These are phyloP conservation scores for Aureobasidium sp. DNA, from an alignment of 2,329 filamentous ascomycete genomes.

Conservation along the genomic window DNA sequence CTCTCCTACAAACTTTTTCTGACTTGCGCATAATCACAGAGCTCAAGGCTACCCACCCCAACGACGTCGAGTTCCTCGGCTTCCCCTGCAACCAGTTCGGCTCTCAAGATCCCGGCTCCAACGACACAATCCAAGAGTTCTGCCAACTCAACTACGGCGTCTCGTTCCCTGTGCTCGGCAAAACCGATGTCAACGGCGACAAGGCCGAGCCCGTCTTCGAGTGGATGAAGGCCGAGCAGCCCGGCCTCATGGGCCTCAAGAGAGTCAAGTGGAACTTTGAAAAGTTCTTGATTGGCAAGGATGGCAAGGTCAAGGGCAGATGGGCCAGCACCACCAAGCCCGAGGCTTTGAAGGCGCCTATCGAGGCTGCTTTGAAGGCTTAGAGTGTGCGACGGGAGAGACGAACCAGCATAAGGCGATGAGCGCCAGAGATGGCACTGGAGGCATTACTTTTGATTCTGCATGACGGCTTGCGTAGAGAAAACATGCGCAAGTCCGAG, in stretches of 20 bases:
- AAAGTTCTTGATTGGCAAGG: slow-evolving; percentile 84
- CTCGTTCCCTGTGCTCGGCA: slow-evolving; percentile 81
- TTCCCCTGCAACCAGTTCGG: slow-evolving; percentile 99
- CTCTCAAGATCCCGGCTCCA: slow-evolving; percentile 73
- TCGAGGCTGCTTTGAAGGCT: slow-evolving; percentile 63
- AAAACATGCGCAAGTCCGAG: neutral
- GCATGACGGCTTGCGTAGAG: neutral
- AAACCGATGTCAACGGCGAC: slow-evolving; percentile 89
- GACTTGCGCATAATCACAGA: slow-evolving; percentile 24
- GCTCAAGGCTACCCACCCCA: slow-evolving; percentile 60
- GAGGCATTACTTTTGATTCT: neutral
- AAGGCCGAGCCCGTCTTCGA: slow-evolving; percentile 71
- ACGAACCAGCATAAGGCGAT: neutral
- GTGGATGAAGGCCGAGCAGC: slow-evolving; percentile 64
- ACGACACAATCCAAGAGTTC: slow-evolving; percentile 58
- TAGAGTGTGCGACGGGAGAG: neutral
- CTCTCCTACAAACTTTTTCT: neutral
- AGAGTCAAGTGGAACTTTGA: slow-evolving; percentile 99
- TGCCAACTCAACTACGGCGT: slow-evolving; percentile 95
- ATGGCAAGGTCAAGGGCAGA: slow-evolving; percentile 76
- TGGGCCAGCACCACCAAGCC: slow-evolving; percentile 90
- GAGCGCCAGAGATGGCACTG: neutral
- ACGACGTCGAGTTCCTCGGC: slow-evolving; percentile 80
- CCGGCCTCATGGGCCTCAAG: slow-evolving; percentile 82
- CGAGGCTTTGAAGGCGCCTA: slow-evolving; percentile 65